A percentile compares a stretch with the other conserved stretches of the same genome.
These are phyloP conservation scores for Hanseniaspora hatyaiensis DNA, from an alignment of 805 yeast species.

Conservation along the genomic window DNA sequence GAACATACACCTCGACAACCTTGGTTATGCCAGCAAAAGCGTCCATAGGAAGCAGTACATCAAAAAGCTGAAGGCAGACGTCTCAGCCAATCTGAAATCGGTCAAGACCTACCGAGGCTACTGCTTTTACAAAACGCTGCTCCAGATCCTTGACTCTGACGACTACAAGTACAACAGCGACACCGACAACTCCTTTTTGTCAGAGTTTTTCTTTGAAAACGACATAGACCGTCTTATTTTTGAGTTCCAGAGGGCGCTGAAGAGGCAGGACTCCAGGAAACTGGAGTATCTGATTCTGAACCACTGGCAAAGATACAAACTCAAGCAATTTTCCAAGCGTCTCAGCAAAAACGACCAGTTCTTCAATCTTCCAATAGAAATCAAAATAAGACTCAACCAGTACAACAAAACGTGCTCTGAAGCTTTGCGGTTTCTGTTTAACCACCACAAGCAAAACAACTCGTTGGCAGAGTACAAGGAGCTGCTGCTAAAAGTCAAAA, in stretches of 20 bases:
- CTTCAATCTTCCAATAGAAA: constrained; percentile 3
- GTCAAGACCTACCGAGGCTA: constrained; percentile 11
- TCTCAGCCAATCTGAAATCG: neutral
- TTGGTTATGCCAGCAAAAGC: neutral
- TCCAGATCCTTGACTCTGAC: neutral
- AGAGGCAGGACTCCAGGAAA: neutral
- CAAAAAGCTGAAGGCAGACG: neutral
- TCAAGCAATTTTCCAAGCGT: constrained; percentile 7
- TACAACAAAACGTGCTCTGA: neutral
- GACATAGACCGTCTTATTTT: neutral
- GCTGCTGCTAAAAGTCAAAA: constrained; percentile 45
- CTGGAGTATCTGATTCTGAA: constrained; percentile 9
- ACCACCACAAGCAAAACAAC: neutral
- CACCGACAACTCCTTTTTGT: neutral
- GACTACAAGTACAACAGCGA: neutral
- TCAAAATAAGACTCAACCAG: constrained; percentile 4
- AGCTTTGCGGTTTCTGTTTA: neutral
- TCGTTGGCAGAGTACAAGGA: constrained; percentile 6
- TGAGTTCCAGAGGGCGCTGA: neutral
- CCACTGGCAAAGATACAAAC: constrained; percentile 15
- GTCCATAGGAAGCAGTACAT: neutral
- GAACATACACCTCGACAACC: neutral
- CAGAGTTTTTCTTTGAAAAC: constrained; percentile 5
- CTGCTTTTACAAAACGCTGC: constrained; percentile 3
- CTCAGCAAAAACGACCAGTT: constrained; percentile 8